Base-by-base conservation (phyloP, 2,329 filamentous ascomycete species). In the Sordariomycetes sp. region DNA sequence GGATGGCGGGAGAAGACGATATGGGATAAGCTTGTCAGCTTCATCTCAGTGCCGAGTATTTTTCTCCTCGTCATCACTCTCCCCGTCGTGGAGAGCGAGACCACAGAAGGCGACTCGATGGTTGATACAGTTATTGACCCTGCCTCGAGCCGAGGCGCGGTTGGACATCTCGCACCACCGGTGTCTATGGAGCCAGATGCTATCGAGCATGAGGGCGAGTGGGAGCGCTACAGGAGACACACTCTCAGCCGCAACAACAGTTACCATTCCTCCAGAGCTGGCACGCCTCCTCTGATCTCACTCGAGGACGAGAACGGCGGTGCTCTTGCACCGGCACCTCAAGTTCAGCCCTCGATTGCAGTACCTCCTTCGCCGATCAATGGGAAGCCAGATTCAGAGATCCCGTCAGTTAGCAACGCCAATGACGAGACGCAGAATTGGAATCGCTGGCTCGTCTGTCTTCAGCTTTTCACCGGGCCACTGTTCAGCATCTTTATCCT, bases 51-150 rank as follows among this genome's bases (percentile, higher is more conserved):
- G n/a, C 85, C 88, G 2, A 93, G 83, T 46, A 86, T 98, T 24
- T 85, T 98, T 41, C 61, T 96, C 3, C 68, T 98, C 4, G 90
- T 90, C 1, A 77, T 92, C 30, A 98, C 92, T 1, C 58, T 98
- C 5, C 92, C 93, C 1, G 87, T 98, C 1, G 85, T 94, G 6
- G 90, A 96, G 47, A 73, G 74, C 2, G 71, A 74, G 27, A 68
- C 74, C 15, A 66, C 70, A 7, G 71, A 76, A 5, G 51, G 50
- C 6, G 46, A 48, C 12, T 50, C 47, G 6, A n/a, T 46, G 7
- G 40, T 46, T 4, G 50, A 48, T 5, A 46, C 39, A 8, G 32
- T 51, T 37, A 43, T 10, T 42, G 52, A 18, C 44, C 5, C 25
- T 14, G n/a, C 8, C 19, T 23, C 15, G 11, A 25, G 16, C 18